phyloP scores from a whole-genome alignment of 306 rosid genomes.

The Macrotyloma uniflorum region DNA sequence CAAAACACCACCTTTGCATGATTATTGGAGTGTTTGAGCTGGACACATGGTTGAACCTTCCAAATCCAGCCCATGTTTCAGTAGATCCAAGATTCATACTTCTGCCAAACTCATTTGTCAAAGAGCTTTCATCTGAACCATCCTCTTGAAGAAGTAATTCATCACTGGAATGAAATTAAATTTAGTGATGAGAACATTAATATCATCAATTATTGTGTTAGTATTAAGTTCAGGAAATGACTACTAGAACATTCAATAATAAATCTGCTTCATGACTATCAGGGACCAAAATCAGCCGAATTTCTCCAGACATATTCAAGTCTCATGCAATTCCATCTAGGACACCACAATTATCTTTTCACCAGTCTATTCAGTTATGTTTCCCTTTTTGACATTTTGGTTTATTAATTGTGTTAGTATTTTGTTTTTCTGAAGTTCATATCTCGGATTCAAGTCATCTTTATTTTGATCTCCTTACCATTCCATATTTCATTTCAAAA shows the following conservation, averaged over 20 bases:
- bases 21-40: conserved; percentile 54
- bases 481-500: too few species aligned
- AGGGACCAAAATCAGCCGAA: conserved; percentile 3
- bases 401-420: too few species aligned
- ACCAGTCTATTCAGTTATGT: background rate
- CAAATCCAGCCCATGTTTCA: conserved; percentile 68
- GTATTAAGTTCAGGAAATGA: conserved; percentile 7
- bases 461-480: too few species aligned
- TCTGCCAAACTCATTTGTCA: conserved; percentile 66
- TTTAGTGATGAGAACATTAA: conserved; percentile 36
- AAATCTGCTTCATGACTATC: conserved; percentile 6
- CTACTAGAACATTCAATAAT: background rate
- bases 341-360: background rate
- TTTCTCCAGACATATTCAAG: conserved; percentile 10
- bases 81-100: conserved; percentile 72
- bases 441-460: too few species aligned
- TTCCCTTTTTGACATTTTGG: background rate
- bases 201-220: conserved; percentile 19
- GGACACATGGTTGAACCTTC: conserved; percentile 56
- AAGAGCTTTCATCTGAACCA: conserved; percentile 59
- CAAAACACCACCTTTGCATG: conserved; percentile 65
- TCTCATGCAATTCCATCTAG: background rate
- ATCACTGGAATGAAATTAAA: conserved; percentile 67
- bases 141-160: conserved; percentile 97
- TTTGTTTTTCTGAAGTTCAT: too few species aligned